Conservation (phyloP, 2,329 filamentous ascomycete genomes). For the Sporothrix variecibatus region DNA sequence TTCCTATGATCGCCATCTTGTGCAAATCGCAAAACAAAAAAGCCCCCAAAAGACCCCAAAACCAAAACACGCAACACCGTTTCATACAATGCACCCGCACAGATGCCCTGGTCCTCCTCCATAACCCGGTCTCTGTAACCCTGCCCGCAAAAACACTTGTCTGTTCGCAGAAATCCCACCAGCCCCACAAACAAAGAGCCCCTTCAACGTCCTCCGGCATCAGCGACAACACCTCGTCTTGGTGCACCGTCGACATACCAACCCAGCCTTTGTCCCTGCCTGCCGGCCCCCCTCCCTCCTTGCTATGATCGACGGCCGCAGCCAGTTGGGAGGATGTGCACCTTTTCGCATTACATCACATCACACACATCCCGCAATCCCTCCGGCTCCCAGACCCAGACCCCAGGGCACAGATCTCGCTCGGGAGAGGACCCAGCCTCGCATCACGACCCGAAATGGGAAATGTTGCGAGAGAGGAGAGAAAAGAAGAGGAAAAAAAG, state of each 20-base stretch:
- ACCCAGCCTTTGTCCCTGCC: background rate
- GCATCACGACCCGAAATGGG: background rate
- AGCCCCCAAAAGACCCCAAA: background rate
- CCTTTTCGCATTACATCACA: background rate
- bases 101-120: background rate
- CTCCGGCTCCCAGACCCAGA: background rate
- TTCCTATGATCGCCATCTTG: background rate
- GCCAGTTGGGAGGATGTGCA: background rate
- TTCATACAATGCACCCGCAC: slow-evolving; percentile 9
- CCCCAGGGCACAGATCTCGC: background rate
- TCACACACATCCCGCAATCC: background rate
- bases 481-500: background rate
- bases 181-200: background rate
- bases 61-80: background rate
- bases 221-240: background rate
- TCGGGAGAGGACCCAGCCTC: background rate
- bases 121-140: background rate
- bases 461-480: background rate
- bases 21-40: background rate
- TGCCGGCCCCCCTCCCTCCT: background rate
- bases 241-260: background rate
- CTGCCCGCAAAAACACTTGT: slow-evolving; percentile 6
- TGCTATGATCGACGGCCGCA: background rate
- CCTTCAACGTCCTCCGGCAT: background rate
- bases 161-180: slow-evolving; percentile 9